Percentiles rank a stretch among this genome's conserved stretches.
phyloP scores from a whole-genome alignment of 2,329 filamentous ascomycete genomes.

The Alternaria sp. region DNA sequence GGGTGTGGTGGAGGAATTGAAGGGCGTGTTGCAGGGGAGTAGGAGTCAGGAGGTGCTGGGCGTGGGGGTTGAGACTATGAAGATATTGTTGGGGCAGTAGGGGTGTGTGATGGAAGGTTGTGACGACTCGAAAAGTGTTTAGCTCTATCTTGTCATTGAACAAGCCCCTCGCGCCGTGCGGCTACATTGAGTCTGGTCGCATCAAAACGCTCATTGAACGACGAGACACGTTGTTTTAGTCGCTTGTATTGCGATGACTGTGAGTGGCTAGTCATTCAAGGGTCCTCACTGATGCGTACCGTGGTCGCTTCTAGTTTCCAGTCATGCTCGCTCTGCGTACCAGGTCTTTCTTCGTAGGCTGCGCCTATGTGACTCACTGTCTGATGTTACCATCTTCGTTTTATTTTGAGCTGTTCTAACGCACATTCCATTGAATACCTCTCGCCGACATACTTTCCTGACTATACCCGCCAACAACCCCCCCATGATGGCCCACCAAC shows the following conservation, averaged over 20 bases:
- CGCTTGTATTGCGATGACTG: neutral
- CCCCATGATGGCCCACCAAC: neutral
- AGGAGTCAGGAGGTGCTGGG: conserved; percentile 73
- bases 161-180: neutral
- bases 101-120: neutral
- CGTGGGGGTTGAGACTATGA: conserved; percentile 74
- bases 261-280: neutral
- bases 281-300: neutral
- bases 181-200: neutral
- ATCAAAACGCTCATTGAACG: neutral
- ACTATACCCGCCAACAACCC: no score
- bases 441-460: no score
- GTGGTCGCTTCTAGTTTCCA: neutral
- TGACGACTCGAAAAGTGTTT: no score
- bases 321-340: neutral
- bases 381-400: neutral
- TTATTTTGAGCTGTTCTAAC: no score
- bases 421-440: no score
- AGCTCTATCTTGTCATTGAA: no score
- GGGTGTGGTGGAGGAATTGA: conserved; percentile 72
- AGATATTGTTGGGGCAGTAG: conserved; percentile 61
- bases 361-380: neutral
- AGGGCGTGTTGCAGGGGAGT: conserved; percentile 71
- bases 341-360: neutral
- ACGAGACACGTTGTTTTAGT: neutral